These are phyloP conservation scores for Striga asiatica DNA, from an alignment of 257 asterid genomes.

Conservation along the genomic window DNA sequence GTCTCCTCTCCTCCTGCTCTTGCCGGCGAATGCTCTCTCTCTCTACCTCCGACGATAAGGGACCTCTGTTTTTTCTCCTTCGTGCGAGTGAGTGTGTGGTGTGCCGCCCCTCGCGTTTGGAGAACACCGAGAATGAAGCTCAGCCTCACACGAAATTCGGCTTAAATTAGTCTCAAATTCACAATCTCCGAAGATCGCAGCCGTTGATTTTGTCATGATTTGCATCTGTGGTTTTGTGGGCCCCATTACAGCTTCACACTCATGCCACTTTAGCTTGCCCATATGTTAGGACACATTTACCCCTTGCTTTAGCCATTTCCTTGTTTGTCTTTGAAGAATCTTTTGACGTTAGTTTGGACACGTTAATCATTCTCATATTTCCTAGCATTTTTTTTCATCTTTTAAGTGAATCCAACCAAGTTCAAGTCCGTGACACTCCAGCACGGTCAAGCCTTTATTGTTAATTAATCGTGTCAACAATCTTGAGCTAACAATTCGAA, in stretches of 20 bases:
- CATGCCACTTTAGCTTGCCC: conserved; percentile 37
- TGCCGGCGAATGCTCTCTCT: neutral
- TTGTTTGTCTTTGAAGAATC: neutral
- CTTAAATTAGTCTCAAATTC: conserved; percentile 37
- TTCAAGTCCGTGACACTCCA: no score
- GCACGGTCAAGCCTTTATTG: no score
- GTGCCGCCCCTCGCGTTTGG: conserved; percentile 31
- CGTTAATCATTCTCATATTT: no score
- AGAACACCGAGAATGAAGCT: conserved; percentile 20
- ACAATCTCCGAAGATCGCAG: conserved; percentile 14
- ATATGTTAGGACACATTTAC: conserved; percentile 21
- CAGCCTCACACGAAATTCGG: conserved; percentile 26
- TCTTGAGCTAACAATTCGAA: no score
- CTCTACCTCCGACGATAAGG: neutral
- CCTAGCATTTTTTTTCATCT: neutral
- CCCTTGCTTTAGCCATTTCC: conserved; percentile 11
- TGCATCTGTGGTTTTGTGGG: conserved; percentile 24
- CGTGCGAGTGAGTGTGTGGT: neutral
- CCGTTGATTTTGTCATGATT: conserved; percentile 28
- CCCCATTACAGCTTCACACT: conserved; percentile 41
- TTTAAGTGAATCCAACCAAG: neutral
- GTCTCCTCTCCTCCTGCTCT: neutral
- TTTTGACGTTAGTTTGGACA: conserved; percentile 16
- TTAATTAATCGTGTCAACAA: no score
- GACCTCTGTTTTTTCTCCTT: conserved; percentile 4